Percentiles rank a stretch among this genome's conserved stretches.
phyloP scores from a whole-genome alignment of 176 grass and related monocot genomes.

The Phragmites australis region DNA sequence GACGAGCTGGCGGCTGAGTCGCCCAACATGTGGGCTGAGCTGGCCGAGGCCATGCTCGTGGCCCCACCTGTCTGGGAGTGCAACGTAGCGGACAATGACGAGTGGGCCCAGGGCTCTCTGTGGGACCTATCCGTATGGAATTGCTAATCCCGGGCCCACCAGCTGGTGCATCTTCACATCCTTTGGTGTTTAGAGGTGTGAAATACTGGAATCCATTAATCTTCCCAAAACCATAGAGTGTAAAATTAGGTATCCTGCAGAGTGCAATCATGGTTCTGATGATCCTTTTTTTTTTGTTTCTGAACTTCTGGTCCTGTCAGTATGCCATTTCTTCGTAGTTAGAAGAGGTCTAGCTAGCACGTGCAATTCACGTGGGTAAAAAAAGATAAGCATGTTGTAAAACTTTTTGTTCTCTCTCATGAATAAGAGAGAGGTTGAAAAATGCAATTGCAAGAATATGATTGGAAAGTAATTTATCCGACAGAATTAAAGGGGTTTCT shows the following conservation, averaged over 20 bases:
- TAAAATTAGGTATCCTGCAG: neutral
- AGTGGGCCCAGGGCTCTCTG: slow-evolving; percentile 64
- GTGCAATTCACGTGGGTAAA: slow-evolving; percentile 55
- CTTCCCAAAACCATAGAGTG: neutral
- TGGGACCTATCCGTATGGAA: slow-evolving; percentile 66
- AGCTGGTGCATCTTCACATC: neutral
- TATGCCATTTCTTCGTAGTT: slow-evolving; percentile 4
- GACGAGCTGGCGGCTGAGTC: slow-evolving; percentile 66
- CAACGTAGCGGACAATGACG: slow-evolving; percentile 51
- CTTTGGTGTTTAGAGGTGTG: slow-evolving; percentile 33
- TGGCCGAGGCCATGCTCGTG: slow-evolving; percentile 84
- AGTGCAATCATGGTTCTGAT: neutral
- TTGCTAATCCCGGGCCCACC: neutral
- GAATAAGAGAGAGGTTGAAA: neutral
- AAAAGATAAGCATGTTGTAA: slow-evolving; percentile 3
- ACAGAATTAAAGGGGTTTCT: too few relatives aligned
- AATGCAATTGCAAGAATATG: neutral
- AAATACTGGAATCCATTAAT: neutral
- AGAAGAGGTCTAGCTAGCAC: slow-evolving; percentile 36
- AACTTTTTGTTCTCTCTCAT: slow-evolving; percentile 20
- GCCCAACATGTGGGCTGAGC: slow-evolving; percentile 83
- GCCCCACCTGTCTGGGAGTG: slow-evolving; percentile 71
- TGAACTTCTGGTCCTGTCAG: neutral
- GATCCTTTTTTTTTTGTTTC: slow-evolving; percentile 6
- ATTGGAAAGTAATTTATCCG: neutral